A percentile compares a stretch with the other conserved stretches of the same genome.
These are phyloP conservation scores for Microsporum audouinii DNA, from an alignment of 2,329 filamentous ascomycete species.

Conservation along the genomic window DNA sequence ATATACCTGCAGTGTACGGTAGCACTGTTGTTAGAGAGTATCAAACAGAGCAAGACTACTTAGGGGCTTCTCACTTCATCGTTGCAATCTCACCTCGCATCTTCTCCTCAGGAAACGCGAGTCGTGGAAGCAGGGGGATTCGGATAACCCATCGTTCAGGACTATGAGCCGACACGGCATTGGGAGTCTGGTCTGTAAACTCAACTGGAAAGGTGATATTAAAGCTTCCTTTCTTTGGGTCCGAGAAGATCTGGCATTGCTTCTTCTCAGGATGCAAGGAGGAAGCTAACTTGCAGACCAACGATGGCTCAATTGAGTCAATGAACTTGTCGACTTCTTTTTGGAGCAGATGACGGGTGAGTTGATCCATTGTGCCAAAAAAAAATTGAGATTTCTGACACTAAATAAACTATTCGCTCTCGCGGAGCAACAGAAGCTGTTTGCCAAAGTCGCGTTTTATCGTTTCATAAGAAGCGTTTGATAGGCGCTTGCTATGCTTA, in stretches of 20 bases:
- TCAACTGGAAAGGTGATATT: conserved; percentile 11
- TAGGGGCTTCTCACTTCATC: conserved; percentile 6
- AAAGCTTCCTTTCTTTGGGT: conserved; percentile 9
- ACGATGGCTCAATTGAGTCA: conserved; percentile 7
- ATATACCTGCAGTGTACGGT: conserved; percentile 9
- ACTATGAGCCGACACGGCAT: not conserved
- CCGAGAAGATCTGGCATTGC: conserved; percentile 8
- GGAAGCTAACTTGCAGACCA: conserved; percentile 5
- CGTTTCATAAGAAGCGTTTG: no score
- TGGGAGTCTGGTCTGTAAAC: not conserved
- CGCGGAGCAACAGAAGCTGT: no score
- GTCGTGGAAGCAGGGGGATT: conserved; percentile 9
- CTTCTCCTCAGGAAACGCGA: conserved; percentile 9
- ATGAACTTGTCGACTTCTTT: conserved; percentile 7
- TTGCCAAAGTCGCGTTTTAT: no score
- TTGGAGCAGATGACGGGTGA: conserved; percentile 4
- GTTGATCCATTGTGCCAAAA: conserved; percentile 6
- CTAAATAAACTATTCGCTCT: no score
- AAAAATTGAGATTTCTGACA: not conserved
- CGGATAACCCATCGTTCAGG: conserved; percentile 10
- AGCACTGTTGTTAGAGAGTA: not conserved
- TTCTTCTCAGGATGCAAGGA: conserved; percentile 9
- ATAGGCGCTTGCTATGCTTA: no score
- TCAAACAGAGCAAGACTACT: not conserved
- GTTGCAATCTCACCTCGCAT: conserved; percentile 9